These are phyloP conservation scores for Gossypium australe DNA, from an alignment of 345 rosid species.

Conservation along the genomic window DNA sequence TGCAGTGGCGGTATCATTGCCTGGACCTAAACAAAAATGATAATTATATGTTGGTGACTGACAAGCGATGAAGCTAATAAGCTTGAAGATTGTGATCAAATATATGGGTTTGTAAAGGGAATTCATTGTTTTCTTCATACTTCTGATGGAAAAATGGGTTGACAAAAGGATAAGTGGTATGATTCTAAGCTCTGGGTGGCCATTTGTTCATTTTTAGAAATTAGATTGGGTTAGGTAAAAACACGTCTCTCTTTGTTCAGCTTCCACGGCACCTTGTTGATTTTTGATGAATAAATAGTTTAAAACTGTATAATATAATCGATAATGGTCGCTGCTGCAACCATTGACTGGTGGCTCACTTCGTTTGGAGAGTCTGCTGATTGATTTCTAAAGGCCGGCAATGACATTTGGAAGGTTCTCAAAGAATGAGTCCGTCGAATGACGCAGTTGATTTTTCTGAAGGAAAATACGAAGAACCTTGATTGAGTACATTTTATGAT, in stretches of 20 bases:
- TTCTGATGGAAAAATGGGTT: not conserved
- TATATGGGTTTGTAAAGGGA: not conserved
- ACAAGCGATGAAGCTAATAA: not conserved
- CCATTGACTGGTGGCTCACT: not conserved
- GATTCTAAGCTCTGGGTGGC: not conserved
- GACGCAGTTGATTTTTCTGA: not conserved
- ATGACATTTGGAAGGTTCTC: not conserved
- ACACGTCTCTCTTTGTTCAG: not conserved
- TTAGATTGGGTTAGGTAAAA: not conserved
- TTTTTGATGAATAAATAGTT: not conserved
- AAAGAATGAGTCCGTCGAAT: not conserved
- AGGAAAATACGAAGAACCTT: no score
- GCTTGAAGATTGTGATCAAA: not conserved
- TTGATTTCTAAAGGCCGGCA: not conserved
- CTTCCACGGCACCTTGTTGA: conserved; percentile 1
- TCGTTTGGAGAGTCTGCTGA: not conserved
- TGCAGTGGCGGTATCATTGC: not conserved
- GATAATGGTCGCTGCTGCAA: not conserved
- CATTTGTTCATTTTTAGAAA: not conserved
- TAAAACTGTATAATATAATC: not conserved
- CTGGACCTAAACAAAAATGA: not conserved
- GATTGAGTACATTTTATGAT: no score
- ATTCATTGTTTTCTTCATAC: not conserved
- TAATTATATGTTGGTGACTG: not conserved
- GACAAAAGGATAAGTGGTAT: not conserved